Percentiles rank a stretch among this genome's conserved stretches.
Conservation (phyloP, 495 filamentous ascomycete species). For the Hyaloscypha variabilis region DNA sequence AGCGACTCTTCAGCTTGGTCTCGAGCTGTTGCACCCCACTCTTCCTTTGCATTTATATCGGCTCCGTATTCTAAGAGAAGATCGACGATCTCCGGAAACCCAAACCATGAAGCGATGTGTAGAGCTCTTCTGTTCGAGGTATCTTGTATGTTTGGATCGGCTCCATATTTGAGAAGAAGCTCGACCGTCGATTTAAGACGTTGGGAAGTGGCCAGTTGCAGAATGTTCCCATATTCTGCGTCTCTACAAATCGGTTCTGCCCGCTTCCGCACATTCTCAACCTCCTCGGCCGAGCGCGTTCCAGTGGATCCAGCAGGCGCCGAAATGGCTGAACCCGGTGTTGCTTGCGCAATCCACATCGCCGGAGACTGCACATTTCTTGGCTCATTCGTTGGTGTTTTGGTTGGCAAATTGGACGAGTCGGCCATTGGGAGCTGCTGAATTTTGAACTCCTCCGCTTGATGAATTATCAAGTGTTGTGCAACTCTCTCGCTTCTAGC, state of each 20-base stretch:
- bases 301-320: not conserved
- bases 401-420: not conserved
- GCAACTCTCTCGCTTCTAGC: slow-evolving; percentile 3
- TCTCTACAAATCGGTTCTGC: not conserved
- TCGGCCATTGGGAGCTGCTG: not conserved
- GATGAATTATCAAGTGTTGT: slow-evolving; percentile 4
- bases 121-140: slow-evolving; percentile 15
- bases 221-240: slow-evolving; percentile 8
- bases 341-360: not conserved
- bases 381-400: not conserved
- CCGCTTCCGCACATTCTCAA: not conserved
- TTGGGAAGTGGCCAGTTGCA: slow-evolving; percentile 5
- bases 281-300: not conserved
- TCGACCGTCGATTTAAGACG: slow-evolving; percentile 13
- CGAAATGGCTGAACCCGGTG: not conserved
- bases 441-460: slow-evolving; percentile 5
- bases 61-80: slow-evolving; percentile 9
- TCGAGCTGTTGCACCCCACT: slow-evolving; percentile 10
- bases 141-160: slow-evolving; percentile 18
- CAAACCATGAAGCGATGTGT: slow-evolving; percentile 13
- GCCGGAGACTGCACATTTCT: not conserved
- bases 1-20: slow-evolving; percentile 17
- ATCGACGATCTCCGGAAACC: slow-evolving; percentile 11
- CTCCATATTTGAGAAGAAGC: slow-evolving; percentile 32
- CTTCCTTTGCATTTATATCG: slow-evolving; percentile 18